Evolutionary conservation across 1,139 yeast genomes (phyloP), one percentile per base, ranked within the genome.

Genomic region (Taphrina confusa): DNA sequence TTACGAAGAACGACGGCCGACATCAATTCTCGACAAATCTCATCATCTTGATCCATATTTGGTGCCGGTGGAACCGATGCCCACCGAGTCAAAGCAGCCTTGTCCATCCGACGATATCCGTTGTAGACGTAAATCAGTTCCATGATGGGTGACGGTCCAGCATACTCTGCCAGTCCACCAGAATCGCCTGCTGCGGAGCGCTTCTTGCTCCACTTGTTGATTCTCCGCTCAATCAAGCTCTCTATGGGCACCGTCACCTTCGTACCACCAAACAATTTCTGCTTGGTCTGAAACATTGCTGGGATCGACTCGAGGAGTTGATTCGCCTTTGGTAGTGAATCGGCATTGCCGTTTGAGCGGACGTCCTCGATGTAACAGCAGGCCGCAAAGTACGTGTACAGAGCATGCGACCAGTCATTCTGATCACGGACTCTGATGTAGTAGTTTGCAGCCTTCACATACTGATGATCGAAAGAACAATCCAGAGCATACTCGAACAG

Each of bases 41-140:
- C 39, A 30, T 59, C 62, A 20, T 51, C 62, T 33, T 37, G 27
- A 23, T 52, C 62, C 55, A 54, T 54, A 20, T 42, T 47, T 2
- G 58, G 58, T 11, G 58, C 58, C 9, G 58, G 58, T 11, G 45
- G 44, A n/a, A 31, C 51, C 6, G 39, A 12, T 6, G 20, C 20
- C 58, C 58, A 54, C 4, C 34, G 30, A 23, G 28, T 36, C 22
- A 54, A 44, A 8, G 58, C 36, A 9, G 44, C 27, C 1, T 34
- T 25, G 34, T 45, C 30, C 97, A 91, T 91, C 69, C 96, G 78
- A 67, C 85, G 85, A 70, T 84, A 91, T 0, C 96, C 97, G 70
- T 89, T 90, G 92, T 96, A 91, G 72, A 92, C 89, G 71, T 90
- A 92, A 23, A 85, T 76, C 64, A 90, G 75, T 72, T 92, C 97